Evolutionary conservation across 1,284 basidiomycete species (phyloP).

Genomic region (Hemileia vastatrix): DNA sequence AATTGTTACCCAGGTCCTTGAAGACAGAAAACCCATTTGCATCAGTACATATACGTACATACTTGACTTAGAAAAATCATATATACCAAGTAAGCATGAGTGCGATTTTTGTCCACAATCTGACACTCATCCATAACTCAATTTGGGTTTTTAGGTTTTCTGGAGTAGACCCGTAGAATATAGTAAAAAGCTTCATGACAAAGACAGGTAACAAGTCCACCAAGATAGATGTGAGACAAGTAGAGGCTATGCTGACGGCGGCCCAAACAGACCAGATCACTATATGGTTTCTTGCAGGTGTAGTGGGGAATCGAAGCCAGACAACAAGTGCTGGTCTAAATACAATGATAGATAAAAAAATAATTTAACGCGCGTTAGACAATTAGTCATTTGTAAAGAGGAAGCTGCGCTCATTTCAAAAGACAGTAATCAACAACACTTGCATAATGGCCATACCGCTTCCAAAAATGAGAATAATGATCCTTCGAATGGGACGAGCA

Average conservation of each 20-base stretch:
- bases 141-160: conserved; percentile 22
- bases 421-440: background rate
- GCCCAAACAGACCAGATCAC: conserved; percentile 15
- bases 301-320: background rate
- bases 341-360: background rate
- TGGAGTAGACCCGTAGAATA: conserved; percentile 18
- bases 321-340: conserved; percentile 12
- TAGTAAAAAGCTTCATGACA: conserved; percentile 4
- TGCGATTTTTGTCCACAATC: conserved; percentile 14
- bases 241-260: conserved; percentile 2
- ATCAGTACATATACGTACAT: too few species aligned
- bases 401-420: background rate
- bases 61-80: too few species aligned
- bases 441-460: conserved; percentile 8
- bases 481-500: background rate
- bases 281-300: background rate
- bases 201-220: conserved; percentile 13
- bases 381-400: background rate
- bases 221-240: conserved; percentile 15
- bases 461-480: conserved; percentile 5
- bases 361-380: background rate
- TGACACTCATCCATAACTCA: conserved; percentile 19
- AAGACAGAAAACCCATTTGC: too few species aligned
- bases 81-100: conserved; percentile 15
- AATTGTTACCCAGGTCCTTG: conserved; percentile 8